Conservation (phyloP, 2,329 filamentous ascomycete species). For the Aspergillus novoparasiticus region DNA sequence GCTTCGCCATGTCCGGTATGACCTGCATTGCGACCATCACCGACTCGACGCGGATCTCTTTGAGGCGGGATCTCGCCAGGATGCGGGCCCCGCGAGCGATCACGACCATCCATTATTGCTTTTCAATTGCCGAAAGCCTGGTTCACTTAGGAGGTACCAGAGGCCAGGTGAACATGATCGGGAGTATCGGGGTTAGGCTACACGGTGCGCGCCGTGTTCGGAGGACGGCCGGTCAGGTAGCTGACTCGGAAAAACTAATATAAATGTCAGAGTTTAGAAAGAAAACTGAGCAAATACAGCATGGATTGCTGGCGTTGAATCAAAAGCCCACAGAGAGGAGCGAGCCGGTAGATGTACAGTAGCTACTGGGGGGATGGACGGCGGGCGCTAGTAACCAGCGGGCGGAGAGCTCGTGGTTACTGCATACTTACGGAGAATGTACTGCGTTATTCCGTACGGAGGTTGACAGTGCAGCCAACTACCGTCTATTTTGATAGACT, state of each 20-base stretch:
- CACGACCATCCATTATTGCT: conserved; percentile 40
- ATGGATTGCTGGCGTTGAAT: not conserved
- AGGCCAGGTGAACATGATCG: conserved; percentile 39
- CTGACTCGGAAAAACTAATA: not conserved
- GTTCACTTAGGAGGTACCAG: conserved; percentile 27
- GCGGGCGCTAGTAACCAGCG: conserved; percentile 22
- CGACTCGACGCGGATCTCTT: conserved; percentile 35
- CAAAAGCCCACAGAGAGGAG: conserved; percentile 14
- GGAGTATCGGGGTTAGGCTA: conserved; percentile 20
- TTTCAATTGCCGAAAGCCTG: conserved; percentile 22
- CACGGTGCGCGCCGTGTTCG: conserved; percentile 16
- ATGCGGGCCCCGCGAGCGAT: conserved; percentile 38
- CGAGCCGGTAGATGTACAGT: conserved; percentile 22
- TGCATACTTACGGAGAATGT: conserved; percentile 8
- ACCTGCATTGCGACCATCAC: conserved; percentile 37
- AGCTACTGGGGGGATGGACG: conserved; percentile 21
- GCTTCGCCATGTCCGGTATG: conserved; percentile 29
- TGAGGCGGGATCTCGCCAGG: conserved; percentile 30
- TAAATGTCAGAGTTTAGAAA: not conserved
- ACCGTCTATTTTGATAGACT: not conserved
- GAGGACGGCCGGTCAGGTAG: not conserved
- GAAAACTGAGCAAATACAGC: not conserved
- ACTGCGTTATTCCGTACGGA: not conserved
- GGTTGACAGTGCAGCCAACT: not conserved
- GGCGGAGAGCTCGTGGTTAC: conserved; percentile 30